Conservation (phyloP, 1,284 basidiomycete species). For the Microstroma glucosiphilum region DNA sequence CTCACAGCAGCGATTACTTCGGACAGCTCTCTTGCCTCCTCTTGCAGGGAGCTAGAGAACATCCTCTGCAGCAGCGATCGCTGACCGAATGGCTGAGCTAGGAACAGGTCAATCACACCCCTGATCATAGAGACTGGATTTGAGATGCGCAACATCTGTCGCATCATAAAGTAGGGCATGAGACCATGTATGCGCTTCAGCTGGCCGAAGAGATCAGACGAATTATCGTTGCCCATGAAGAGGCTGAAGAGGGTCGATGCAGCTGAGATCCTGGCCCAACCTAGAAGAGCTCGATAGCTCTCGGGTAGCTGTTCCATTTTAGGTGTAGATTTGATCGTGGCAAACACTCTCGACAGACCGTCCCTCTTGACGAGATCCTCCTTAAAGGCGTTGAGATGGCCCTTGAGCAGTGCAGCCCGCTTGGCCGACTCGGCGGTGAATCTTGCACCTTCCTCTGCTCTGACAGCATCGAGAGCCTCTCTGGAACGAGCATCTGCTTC, state of each 20-base stretch:
- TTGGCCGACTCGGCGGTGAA: slow-evolving; percentile 82
- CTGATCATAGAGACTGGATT: slow-evolving; percentile 97
- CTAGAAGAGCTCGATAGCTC: slow-evolving; percentile 80
- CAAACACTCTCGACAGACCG: slow-evolving; percentile 79
- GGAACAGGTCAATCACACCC: slow-evolving; percentile 82
- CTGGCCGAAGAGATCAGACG: slow-evolving; percentile 78
- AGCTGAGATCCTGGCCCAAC: slow-evolving; percentile 82
- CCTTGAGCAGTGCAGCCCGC: slow-evolving; percentile 78
- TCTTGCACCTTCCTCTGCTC: slow-evolving; percentile 76
- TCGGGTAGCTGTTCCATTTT: slow-evolving; percentile 71
- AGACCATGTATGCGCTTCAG: slow-evolving; percentile 89
- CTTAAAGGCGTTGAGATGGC: slow-evolving; percentile 78
- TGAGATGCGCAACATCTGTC: slow-evolving; percentile 81
- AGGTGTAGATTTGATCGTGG: slow-evolving; percentile 75
- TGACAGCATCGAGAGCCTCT: slow-evolving; percentile 80
- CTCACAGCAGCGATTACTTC: slow-evolving; percentile 80
- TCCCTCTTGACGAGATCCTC: slow-evolving; percentile 70
- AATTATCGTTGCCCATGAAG: slow-evolving; percentile 85
- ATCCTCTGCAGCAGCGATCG: slow-evolving; percentile 72
- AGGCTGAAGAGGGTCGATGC: slow-evolving; percentile 94
- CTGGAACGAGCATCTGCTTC: slow-evolving; percentile 69
- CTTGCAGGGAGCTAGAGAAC: slow-evolving; percentile 84
- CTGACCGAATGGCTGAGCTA: slow-evolving; percentile 95
- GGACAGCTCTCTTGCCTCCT: slow-evolving; percentile 76
- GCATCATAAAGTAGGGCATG: slow-evolving; percentile 97